Conservation (phyloP, 2,329 filamentous ascomycete genomes). For the Emmonsia crescens region DNA sequence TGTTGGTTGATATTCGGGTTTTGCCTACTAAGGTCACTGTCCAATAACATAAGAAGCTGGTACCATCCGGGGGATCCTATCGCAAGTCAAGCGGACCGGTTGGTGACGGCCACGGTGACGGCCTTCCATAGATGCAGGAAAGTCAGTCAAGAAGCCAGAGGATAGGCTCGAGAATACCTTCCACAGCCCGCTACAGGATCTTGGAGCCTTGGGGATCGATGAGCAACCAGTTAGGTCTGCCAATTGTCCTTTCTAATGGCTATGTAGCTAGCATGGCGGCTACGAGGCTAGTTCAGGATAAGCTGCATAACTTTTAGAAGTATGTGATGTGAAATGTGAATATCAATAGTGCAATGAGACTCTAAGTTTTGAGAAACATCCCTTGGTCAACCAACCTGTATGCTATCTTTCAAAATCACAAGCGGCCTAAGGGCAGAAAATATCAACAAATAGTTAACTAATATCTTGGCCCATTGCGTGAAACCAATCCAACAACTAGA, state of each 20-base stretch:
- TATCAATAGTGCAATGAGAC: not conserved
- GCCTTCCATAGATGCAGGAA: not conserved
- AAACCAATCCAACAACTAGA: not conserved
- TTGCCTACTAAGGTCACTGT: not conserved
- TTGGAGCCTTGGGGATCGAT: not conserved
- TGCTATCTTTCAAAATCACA: not conserved
- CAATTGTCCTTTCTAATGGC: not conserved
- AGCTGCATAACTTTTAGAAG: not conserved
- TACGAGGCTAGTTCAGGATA: not conserved
- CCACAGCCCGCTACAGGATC: not conserved
- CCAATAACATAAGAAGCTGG: not conserved
- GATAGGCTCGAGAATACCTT: not conserved
- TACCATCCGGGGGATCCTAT: not conserved
- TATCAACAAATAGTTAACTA: not conserved
- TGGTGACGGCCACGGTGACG: not conserved
- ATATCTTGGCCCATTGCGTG: not conserved
- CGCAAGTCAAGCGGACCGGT: not conserved
- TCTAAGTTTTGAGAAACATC: not conserved
- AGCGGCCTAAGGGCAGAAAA: not conserved
- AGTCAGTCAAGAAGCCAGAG: not conserved
- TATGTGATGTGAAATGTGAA: not conserved
- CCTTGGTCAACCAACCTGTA: not conserved
- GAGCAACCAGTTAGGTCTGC: not conserved
- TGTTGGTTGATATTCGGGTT: not conserved
- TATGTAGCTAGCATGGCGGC: not conserved